A percentile compares a stretch with the other conserved stretches of the same genome.
Evolutionary conservation across 805 yeast genomes (phyloP).

Genomic region (Debaryomyces prosopidis): DNA sequence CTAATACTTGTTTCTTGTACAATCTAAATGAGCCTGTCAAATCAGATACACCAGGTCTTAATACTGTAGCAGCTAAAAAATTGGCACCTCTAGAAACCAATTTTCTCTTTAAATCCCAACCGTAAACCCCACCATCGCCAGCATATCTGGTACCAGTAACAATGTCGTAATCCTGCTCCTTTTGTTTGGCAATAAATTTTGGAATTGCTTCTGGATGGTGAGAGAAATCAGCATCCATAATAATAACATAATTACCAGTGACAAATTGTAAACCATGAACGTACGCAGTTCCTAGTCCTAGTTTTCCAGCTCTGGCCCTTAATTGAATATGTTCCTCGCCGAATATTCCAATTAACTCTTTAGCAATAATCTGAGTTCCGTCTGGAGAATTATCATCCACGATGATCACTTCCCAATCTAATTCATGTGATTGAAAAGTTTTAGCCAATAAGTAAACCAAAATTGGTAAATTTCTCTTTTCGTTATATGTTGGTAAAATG

Average conservation of each 20-base stretch:
- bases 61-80: constrained; percentile 68
- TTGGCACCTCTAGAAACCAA: constrained; percentile 79
- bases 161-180: constrained; percentile 50
- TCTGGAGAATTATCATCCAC: constrained; percentile 83
- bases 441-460: constrained; percentile 68
- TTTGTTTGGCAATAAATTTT: constrained; percentile 66
- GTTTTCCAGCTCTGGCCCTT: constrained; percentile 72
- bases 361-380: constrained; percentile 75
- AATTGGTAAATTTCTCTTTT: constrained; percentile 63
- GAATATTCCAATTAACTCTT: constrained; percentile 55
- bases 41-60: constrained; percentile 72
- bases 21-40: constrained; percentile 77
- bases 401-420: constrained; percentile 75
- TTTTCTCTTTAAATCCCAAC: constrained; percentile 82
- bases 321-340: constrained; percentile 62
- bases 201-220: constrained; percentile 84
- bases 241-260: constrained; percentile 72
- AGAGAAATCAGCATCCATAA: constrained; percentile 84
- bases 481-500: constrained; percentile 77
- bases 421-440: constrained; percentile 56
- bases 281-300: constrained; percentile 80
- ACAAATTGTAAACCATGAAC: constrained; percentile 73
- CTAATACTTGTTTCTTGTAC: constrained; percentile 68
- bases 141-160: constrained; percentile 68
- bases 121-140: constrained; percentile 80